These are phyloP conservation scores for Pichia thaimueangensis DNA, from an alignment of 805 yeast species.

Conservation along the genomic window DNA sequence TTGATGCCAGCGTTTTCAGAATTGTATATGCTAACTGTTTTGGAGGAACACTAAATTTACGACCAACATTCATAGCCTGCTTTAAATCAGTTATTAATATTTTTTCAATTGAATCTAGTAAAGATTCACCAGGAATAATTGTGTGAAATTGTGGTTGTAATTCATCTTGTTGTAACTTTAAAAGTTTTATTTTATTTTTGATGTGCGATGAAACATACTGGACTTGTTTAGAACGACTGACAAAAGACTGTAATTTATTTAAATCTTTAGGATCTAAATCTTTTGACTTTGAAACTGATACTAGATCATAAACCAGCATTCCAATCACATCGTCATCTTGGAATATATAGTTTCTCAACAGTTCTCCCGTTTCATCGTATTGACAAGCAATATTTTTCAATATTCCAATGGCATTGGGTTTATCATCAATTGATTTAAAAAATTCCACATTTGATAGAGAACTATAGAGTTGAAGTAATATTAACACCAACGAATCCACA, in stretches of 20 bases:
- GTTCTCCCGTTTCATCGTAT: conserved; percentile 27
- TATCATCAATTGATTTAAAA: conserved; percentile 53
- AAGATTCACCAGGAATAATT: conserved; percentile 23
- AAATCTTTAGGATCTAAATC: not conserved
- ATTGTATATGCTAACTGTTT: conserved; percentile 50
- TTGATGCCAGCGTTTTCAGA: conserved; percentile 39
- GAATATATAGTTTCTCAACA: conserved; percentile 49
- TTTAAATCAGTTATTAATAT: conserved; percentile 44
- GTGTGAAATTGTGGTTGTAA: conserved; percentile 17
- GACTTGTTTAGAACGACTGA: conserved; percentile 25
- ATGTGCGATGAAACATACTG: conserved; percentile 35
- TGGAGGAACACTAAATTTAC: conserved; percentile 52
- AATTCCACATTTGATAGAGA: conserved; percentile 60
- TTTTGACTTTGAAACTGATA: not conserved
- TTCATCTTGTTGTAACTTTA: conserved; percentile 32
- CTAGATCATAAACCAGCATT: conserved; percentile 25
- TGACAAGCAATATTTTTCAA: conserved; percentile 32
- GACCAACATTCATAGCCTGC: conserved; percentile 41
- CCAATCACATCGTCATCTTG: conserved; percentile 57
- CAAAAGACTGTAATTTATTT: not conserved
- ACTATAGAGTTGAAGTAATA: conserved; percentile 48
- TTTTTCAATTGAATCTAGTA: conserved; percentile 42
- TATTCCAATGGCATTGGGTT: conserved; percentile 35
- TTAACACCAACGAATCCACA: conserved; percentile 52
- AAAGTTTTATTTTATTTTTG: conserved; percentile 39